phyloP scores from a whole-genome alignment of 2,329 filamentous ascomycete species.

The Aciculosporium take region DNA sequence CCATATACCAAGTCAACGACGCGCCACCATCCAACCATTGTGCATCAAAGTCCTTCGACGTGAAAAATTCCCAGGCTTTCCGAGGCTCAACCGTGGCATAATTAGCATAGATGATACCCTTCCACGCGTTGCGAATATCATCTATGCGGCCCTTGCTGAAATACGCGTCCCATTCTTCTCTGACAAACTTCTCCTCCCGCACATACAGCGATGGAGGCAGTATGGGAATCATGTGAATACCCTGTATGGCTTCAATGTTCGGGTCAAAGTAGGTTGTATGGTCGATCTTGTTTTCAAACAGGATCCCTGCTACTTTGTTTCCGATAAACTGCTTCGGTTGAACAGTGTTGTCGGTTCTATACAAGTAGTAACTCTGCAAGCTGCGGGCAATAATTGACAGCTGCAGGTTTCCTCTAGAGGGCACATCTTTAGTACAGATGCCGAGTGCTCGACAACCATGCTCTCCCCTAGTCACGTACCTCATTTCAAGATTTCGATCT shows the following conservation, averaged over 20 bases:
- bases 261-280: constrained; percentile 81
- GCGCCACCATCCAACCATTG: constrained; percentile 69
- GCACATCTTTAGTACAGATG: background rate
- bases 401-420: constrained; percentile 58
- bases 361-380: constrained; percentile 70
- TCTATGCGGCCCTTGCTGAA: constrained; percentile 57
- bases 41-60: constrained; percentile 47
- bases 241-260: constrained; percentile 56
- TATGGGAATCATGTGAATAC: constrained; percentile 74
- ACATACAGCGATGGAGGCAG: constrained; percentile 54
- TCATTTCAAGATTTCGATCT: constrained; percentile 66
- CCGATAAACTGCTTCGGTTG: constrained; percentile 64
- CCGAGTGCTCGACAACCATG: background rate
- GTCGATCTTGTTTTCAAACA: constrained; percentile 94
- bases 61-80: constrained; percentile 63
- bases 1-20: constrained; percentile 72
- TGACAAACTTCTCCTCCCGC: constrained; percentile 55
- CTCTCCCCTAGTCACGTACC: constrained; percentile 25
- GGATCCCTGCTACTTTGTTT: constrained; percentile 58
- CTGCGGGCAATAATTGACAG: constrained; percentile 62
- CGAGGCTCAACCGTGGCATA: constrained; percentile 61
- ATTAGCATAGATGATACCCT: constrained; percentile 71
- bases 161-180: constrained; percentile 68
- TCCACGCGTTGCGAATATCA: constrained; percentile 62
- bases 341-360: constrained; percentile 50